These are phyloP conservation scores for Acacia confusa DNA, from an alignment of 306 rosid species.

Conservation along the genomic window DNA sequence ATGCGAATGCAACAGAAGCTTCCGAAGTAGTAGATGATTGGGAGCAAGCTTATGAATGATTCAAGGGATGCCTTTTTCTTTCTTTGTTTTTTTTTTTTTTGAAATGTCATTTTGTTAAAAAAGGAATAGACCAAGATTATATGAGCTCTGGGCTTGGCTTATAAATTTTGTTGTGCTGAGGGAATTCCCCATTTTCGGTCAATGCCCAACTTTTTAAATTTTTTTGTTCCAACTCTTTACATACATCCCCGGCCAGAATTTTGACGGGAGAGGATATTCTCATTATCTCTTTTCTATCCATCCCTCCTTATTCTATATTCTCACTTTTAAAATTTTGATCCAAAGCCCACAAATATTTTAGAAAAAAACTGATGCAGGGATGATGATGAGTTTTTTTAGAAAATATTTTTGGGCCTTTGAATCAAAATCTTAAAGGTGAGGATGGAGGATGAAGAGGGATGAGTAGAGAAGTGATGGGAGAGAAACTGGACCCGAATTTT, in stretches of 20 bases:
- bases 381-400: no score
- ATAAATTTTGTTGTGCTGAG: constrained; percentile 36
- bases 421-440: no score
- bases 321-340: no score
- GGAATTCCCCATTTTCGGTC: not conserved
- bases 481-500: not conserved
- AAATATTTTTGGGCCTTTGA: no score
- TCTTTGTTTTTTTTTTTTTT: not conserved
- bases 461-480: no score
- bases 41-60: constrained; percentile 77
- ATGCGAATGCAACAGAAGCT: constrained; percentile 32
- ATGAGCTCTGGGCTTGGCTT: constrained; percentile 20
- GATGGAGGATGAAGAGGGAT: no score
- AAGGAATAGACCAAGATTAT: constrained; percentile 20
- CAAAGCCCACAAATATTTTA: no score
- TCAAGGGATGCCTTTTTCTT: not conserved
- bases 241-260: not conserved
- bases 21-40: constrained; percentile 85
- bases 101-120: not conserved
- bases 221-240: not conserved
- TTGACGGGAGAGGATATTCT: no score
- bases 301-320: no score
- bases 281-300: no score
- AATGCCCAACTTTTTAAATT: not conserved
- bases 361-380: no score